Percentiles rank a stretch among this genome's conserved stretches.
Conservation (phyloP, 192 early-diverging fungal genomes). For the Cetraspora pellucida region DNA sequence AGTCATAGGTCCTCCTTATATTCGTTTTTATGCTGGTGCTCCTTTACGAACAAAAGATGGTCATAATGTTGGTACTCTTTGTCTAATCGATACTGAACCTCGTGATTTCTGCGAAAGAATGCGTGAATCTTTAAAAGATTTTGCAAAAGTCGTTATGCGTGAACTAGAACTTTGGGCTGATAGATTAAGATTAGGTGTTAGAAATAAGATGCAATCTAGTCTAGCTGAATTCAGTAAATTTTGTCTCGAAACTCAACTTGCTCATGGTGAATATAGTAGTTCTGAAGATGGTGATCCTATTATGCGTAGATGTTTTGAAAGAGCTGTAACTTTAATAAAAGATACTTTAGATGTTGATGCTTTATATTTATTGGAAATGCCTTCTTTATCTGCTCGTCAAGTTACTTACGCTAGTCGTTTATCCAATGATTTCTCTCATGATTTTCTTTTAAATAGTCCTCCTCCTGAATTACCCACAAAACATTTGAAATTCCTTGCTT, state of each 20-base stretch:
- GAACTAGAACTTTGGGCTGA: slow-evolving; percentile 55
- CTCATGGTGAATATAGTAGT: background rate
- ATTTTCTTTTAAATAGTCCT: slow-evolving; percentile 8
- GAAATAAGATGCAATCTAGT: slow-evolving; percentile 48
- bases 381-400: background rate
- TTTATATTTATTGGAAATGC: slow-evolving; percentile 24
- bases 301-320: slow-evolving; percentile 20
- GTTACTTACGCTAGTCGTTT: background rate
- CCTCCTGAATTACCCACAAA: background rate
- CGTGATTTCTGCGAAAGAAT: slow-evolving; percentile 43
- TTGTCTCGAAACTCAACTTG: slow-evolving; percentile 19
- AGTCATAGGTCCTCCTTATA: slow-evolving; percentile 38
- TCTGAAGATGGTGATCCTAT: background rate
- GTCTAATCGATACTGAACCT: slow-evolving; percentile 47
- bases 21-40: slow-evolving; percentile 56
- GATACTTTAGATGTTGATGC: slow-evolving; percentile 26
- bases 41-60: slow-evolving; percentile 45
- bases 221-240: slow-evolving; percentile 41
- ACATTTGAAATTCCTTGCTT: slow-evolving; percentile 15
- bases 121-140: slow-evolving; percentile 41
- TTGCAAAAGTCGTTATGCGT: slow-evolving; percentile 47
- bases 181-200: slow-evolving; percentile 43
- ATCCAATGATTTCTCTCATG: background rate
- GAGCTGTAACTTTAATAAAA: slow-evolving; percentile 12
- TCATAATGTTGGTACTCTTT: slow-evolving; percentile 49